Evolutionary conservation across 2,329 filamentous ascomycete species (phyloP).

Genomic region (Colletotrichum abscissum): DNA sequence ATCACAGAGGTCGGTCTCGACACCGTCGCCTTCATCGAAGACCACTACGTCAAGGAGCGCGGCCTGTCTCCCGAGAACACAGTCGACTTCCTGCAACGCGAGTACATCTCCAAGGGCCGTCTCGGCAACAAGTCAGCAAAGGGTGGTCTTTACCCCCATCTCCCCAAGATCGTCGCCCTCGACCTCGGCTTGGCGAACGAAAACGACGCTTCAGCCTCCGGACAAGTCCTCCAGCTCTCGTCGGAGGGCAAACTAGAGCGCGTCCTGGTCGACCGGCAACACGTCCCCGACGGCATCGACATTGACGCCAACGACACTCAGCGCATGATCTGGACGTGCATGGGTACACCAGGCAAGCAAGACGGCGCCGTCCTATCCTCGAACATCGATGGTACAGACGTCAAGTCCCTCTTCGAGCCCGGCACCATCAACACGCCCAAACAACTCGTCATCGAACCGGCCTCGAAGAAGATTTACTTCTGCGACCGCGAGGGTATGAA

Average conservation of each 20-base stretch:
- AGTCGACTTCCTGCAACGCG: conserved; percentile 55
- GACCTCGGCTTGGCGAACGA: conserved; percentile 1
- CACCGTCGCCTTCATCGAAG: conserved; percentile 63
- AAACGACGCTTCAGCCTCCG: not conserved
- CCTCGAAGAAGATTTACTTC: conserved; percentile 51
- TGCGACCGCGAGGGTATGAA: conserved; percentile 57
- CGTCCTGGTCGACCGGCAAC: conserved; percentile 40
- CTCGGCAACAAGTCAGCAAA: conserved; percentile 56
- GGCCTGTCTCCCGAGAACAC: conserved; percentile 51
- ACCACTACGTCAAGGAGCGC: conserved; percentile 63
- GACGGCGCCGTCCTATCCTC: conserved; percentile 57
- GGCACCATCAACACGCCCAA: conserved; percentile 62
- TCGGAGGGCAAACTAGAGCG: conserved; percentile 37
- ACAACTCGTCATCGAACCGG: conserved; percentile 49
- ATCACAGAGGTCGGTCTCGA: conserved; percentile 60
- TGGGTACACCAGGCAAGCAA: conserved; percentile 53
- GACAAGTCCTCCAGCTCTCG: conserved; percentile 34
- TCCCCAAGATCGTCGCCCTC: conserved; percentile 37
- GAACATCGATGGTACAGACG: conserved; percentile 61
- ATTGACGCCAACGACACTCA: conserved; percentile 42
- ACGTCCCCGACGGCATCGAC: conserved; percentile 57
- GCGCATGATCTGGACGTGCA: conserved; percentile 62
- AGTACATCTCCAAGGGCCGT: conserved; percentile 57
- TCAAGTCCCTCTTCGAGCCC: conserved; percentile 52
- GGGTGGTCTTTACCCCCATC: conserved; percentile 51